phyloP scores from a whole-genome alignment of 176 grass and related monocot species.

The Triticum monococcum region DNA sequence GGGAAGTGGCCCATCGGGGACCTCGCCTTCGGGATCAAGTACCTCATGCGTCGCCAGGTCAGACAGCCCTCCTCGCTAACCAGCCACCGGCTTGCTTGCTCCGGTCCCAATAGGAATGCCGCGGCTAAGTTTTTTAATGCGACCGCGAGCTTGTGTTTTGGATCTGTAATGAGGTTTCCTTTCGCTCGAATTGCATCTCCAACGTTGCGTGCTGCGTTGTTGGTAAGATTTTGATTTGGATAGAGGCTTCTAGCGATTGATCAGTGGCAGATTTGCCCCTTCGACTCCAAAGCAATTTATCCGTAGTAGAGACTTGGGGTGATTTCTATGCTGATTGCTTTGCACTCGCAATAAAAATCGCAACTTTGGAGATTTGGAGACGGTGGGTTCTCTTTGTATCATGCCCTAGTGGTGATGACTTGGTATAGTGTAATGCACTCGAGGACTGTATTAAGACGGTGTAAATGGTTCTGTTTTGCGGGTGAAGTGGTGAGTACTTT shows the following conservation, averaged over 20 bases:
- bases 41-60: constrained; percentile 93
- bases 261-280: neutral
- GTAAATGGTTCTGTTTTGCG: constrained; percentile 3
- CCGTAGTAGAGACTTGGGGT: neutral
- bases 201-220: neutral
- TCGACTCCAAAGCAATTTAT: neutral
- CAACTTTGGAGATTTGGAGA: neutral
- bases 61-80: neutral
- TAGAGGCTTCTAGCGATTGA: neutral
- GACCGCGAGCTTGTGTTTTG: constrained; percentile 7
- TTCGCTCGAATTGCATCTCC: neutral
- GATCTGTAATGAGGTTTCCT: constrained; percentile 31
- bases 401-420: neutral
- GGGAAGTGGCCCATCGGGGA: constrained; percentile 99
- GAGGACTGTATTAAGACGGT: neutral
- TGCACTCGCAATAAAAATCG: neutral
- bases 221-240: neutral
- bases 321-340: constrained; percentile 7
- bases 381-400: neutral
- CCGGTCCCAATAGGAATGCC: constrained; percentile 26
- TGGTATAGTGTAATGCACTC: constrained; percentile 18
- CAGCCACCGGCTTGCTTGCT: neutral
- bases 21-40: constrained; percentile 96
- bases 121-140: constrained; percentile 4
- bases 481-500: neutral